Percentiles rank a stretch among this genome's conserved stretches.
phyloP scores from a whole-genome alignment of 108 stramenopile genomes.

The Nitzschia palea region DNA sequence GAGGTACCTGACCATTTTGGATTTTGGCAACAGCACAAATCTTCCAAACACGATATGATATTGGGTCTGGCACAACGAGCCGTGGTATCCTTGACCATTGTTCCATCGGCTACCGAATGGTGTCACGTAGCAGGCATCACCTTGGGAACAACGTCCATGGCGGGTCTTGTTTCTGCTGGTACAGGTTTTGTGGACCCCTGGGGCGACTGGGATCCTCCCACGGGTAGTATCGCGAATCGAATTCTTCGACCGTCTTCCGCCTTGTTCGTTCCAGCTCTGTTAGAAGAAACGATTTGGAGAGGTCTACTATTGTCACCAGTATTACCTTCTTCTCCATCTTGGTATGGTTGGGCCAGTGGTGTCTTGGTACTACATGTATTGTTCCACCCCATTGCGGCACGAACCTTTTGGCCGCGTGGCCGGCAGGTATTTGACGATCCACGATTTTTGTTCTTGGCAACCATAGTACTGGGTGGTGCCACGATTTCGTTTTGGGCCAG shows the following conservation, averaged over 20 bases:
- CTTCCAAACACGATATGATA: no score
- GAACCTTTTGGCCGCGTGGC: slow-evolving; percentile 33
- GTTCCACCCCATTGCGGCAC: slow-evolving; percentile 29
- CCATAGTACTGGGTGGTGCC: slow-evolving; percentile 32
- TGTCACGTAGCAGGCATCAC: slow-evolving; percentile 22
- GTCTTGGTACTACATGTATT: slow-evolving; percentile 27
- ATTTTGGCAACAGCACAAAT: no score
- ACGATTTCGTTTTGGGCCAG: slow-evolving; percentile 31
- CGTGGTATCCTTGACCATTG: slow-evolving; percentile 21
- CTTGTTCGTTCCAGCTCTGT: slow-evolving; percentile 29
- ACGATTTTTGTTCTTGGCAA: slow-evolving; percentile 30
- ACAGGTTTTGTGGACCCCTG: slow-evolving; percentile 26
- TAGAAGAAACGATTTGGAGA: slow-evolving; percentile 43
- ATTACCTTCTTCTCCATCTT: background rate
- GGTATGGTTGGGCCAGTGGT: background rate
- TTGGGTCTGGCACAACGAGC: slow-evolving; percentile 5
- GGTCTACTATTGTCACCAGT: slow-evolving; percentile 19
- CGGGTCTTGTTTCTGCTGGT: slow-evolving; percentile 20
- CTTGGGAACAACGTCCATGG: slow-evolving; percentile 11
- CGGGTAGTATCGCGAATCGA: background rate
- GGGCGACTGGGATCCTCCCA: slow-evolving; percentile 31
- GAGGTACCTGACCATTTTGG: no score
- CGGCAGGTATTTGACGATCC: slow-evolving; percentile 19
- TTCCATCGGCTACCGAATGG: slow-evolving; percentile 12
- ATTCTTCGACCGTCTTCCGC: slow-evolving; percentile 21